A percentile compares a stretch with the other conserved stretches of the same genome.
Evolutionary conservation across 2,329 filamentous ascomycete genomes (phyloP).

Genomic region (Sclerotinia spermophila): DNA sequence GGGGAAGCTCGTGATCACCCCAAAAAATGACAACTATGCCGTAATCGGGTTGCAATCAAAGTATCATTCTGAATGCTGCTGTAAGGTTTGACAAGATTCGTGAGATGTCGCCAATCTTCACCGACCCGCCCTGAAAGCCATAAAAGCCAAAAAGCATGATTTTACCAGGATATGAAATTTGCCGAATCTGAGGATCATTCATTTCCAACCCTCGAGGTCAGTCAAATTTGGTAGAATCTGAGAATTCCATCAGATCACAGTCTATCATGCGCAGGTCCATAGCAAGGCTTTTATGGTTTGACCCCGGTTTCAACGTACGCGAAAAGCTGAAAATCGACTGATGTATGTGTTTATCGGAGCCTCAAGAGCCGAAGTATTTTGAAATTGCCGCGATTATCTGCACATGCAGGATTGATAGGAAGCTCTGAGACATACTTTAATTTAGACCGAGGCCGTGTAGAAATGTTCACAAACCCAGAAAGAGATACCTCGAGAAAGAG

Average conservation of each 20-base stretch:
- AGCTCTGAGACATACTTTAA: neutral
- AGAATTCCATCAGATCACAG: neutral
- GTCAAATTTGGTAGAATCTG: neutral
- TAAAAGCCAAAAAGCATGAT: neutral
- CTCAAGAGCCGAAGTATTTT: neutral
- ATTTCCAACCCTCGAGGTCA: neutral
- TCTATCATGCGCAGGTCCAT: neutral
- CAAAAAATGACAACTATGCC: constrained; percentile 10
- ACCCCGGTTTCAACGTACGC: neutral
- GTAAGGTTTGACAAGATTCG: constrained; percentile 18
- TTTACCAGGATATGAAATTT: neutral
- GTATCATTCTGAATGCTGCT: neutral
- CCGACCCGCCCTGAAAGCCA: constrained; percentile 2
- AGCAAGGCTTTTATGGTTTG: neutral
- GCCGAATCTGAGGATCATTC: neutral
- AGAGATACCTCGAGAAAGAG: neutral
- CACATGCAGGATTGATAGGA: neutral
- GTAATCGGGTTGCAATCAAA: neutral
- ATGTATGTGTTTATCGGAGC: neutral
- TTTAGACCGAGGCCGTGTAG: neutral
- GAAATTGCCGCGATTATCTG: neutral
- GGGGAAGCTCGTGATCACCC: constrained; percentile 19
- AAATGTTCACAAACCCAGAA: neutral
- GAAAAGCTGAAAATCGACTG: neutral
- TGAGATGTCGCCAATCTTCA: constrained; percentile 20